These are phyloP conservation scores for Fusarium pseudoanthophilum DNA, from an alignment of 2,329 filamentous ascomycete genomes.

Conservation along the genomic window DNA sequence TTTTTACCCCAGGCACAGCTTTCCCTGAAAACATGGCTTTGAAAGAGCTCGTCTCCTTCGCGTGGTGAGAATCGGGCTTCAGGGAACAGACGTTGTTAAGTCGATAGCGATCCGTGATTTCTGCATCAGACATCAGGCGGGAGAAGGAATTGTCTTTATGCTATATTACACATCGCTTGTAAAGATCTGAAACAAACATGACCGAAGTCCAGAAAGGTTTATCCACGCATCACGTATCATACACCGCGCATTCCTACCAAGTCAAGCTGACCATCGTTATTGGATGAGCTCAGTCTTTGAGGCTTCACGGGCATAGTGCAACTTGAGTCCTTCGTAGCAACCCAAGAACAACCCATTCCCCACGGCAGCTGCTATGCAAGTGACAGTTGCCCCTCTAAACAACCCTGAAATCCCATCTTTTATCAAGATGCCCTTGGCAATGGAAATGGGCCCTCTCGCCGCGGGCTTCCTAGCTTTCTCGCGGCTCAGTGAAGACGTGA, in stretches of 20 bases:
- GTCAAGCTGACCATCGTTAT: rapidly evolving
- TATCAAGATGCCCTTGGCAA: constrained; percentile 18
- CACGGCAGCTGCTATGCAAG: constrained; percentile 25
- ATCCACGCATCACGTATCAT: neutral
- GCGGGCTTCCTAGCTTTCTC: constrained; percentile 7
- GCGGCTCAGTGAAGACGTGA: neutral
- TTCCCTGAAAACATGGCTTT: rapidly evolving
- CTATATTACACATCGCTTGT: neutral
- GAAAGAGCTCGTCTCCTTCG: neutral
- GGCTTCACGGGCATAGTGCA: constrained; percentile 2
- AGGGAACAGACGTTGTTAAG: neutral
- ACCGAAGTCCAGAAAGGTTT: too few relatives aligned
- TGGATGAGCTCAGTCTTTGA: neutral
- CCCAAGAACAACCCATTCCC: constrained; percentile 23
- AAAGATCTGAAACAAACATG: neutral
- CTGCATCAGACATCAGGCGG: too few relatives aligned
- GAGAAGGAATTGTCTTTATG: neutral
- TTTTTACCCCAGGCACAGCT: too few relatives aligned
- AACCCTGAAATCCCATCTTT: constrained; percentile 20
- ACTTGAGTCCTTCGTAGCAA: constrained; percentile 29
- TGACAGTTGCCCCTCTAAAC: constrained; percentile 23
- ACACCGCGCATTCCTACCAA: neutral
- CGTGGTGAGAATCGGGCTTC: too few relatives aligned
- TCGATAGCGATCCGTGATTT: too few relatives aligned
- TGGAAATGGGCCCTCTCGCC: constrained; percentile 1